Evolutionary conservation across 2,329 filamentous ascomycete species (phyloP), one percentile per base, ranked within the genome.

Genomic region (Colletotrichum incanum): DNA sequence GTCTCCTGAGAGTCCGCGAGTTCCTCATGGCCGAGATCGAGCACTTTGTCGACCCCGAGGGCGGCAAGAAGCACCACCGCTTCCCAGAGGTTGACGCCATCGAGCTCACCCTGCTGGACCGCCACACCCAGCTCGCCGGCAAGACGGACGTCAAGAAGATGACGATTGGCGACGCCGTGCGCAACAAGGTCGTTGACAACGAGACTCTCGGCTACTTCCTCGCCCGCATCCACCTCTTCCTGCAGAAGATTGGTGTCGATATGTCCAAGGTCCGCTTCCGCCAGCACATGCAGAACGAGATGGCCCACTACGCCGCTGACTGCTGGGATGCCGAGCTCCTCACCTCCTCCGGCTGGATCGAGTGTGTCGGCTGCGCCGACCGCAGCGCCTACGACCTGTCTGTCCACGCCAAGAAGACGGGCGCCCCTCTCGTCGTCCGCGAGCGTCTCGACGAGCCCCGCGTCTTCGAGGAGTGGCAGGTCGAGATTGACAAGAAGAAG

Each of bases 1-100:
- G 96, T 84, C 91, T 99, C 50, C 86, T 99, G 71, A 93, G 96
- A 77, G 96, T 99, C 54, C 94, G 96, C 78, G 96, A 99, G 83
- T 98, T 99, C 85, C 85, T 98, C 78, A 98, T 99, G 96, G 96
- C 96, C 31, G 96, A 99, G 85, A 98, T 99, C 77, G 96, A 99
- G 86, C 96, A 99, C 83, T 99, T 94, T 80, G 96, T 99, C 76
- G 96, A 99, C 79, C 96, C 96, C 14, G 88, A 96, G 79, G 91
- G 94, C 80, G 94, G 95, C 84, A 99, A 99, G 91, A 97, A 96
- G 85, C 96, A 99, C 82, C 85, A 89, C 64, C 93, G 95, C 68
- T 99, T 99, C 84, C 84, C 90, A 56, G 94, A 98, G 78, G 92
- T 99, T 71, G 92, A 94, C 79, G 87, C 97, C 76, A 85, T 96